Conservation (phyloP, 2,329 filamentous ascomycete species). For the Alternaria burnsii region DNA sequence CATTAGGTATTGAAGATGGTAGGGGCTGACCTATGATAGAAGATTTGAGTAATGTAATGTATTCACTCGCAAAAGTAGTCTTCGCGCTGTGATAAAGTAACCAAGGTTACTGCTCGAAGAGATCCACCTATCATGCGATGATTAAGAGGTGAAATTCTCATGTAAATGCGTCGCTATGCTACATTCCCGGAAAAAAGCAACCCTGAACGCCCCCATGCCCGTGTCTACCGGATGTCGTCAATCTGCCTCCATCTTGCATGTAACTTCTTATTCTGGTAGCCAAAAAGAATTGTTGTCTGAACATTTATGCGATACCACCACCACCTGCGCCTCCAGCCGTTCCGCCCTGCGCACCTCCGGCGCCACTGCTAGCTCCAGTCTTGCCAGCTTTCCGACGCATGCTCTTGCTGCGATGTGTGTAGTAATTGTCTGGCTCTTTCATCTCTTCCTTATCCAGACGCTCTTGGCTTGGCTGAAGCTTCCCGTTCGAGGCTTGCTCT, state of each 20-base stretch:
- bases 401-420: slow-evolving; percentile 44
- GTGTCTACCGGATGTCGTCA: not conserved
- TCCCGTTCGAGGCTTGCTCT: slow-evolving; percentile 24
- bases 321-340: slow-evolving; percentile 16
- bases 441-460: slow-evolving; percentile 46
- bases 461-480: slow-evolving; percentile 35
- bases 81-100: not conserved
- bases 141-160: not conserved
- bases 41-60: not conserved
- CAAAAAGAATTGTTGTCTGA: not conserved
- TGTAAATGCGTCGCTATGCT: not conserved
- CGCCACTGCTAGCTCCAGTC: slow-evolving; percentile 9
- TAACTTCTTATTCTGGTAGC: not conserved
- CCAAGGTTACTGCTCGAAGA: not conserved
- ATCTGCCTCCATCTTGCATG: not conserved
- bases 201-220: not conserved
- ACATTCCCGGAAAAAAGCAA: not conserved
- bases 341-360: slow-evolving; percentile 6
- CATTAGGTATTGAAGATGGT: not conserved
- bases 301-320: slow-evolving; percentile 5
- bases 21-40: not conserved
- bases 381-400: slow-evolving; percentile 45
- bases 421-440: slow-evolving; percentile 48
- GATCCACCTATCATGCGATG: not conserved
- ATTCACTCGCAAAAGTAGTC: not conserved